Conservation (phyloP, 257 asterid species). For the Leonotis leonurus region DNA sequence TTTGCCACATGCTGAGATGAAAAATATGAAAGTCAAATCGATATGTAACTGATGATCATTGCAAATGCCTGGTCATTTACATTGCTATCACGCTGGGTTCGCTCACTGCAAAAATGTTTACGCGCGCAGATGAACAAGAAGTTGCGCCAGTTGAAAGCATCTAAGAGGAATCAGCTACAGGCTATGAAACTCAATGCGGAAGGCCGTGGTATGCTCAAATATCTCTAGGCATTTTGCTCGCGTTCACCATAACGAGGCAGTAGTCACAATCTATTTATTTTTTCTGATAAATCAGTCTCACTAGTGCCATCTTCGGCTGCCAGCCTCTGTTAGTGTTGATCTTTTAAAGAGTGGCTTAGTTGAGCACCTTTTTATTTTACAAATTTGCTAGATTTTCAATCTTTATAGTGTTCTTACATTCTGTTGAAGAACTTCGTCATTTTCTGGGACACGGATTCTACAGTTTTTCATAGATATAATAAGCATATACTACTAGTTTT, state of each 20-base stretch:
- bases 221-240: conserved; percentile 36
- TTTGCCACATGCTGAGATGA: too few species aligned
- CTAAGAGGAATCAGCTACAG: conserved; percentile 79
- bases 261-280: neutral
- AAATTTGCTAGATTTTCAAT: neutral
- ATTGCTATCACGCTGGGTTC: neutral
- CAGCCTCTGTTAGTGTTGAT: neutral
- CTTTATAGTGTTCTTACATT: neutral
- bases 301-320: neutral
- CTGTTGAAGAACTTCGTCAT: neutral
- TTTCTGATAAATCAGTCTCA: neutral
- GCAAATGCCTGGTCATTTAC: neutral
- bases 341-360: neutral
- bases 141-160: conserved; percentile 78
- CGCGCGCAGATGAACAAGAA: conserved; percentile 79
- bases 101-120: neutral
- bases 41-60: neutral
- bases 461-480: neutral
- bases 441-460: neutral
- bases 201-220: conserved; percentile 96
- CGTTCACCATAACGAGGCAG: neutral
- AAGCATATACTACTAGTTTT: neutral
- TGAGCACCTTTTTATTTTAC: neutral
- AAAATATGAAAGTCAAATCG: too few species aligned
- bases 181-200: conserved; percentile 86